Evolutionary conservation across 2,329 filamentous ascomycete species (phyloP).

Genomic region (Fusarium domesticum): DNA sequence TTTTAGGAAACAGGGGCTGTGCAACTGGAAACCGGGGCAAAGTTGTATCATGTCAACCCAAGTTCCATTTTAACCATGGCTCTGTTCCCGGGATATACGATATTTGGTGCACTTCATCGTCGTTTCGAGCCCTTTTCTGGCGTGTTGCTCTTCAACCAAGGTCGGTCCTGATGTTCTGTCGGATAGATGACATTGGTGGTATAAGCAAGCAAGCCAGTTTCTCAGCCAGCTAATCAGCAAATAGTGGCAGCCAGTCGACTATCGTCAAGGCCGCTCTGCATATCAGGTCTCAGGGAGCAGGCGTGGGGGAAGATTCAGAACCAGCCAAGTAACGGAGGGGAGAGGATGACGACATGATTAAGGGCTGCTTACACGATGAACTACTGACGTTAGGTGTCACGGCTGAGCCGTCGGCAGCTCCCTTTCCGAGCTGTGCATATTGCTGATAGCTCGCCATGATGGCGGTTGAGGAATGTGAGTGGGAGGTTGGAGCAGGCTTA

Average conservation of each 20-base stretch:
- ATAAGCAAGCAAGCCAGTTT: constrained; percentile 14
- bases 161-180: neutral
- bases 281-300: constrained; percentile 22
- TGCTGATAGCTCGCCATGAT: constrained; percentile 31
- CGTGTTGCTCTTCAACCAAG: neutral
- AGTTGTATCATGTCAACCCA: neutral
- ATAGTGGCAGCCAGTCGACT: constrained; percentile 9
- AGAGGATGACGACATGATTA: constrained; percentile 13
- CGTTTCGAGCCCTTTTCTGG: neutral
- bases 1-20: neutral
- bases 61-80: neutral
- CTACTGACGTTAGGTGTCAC: too few relatives aligned
- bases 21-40: neutral
- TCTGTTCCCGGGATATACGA: too few relatives aligned
- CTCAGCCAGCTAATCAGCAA: constrained; percentile 4
- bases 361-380: constrained; percentile 21
- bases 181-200: constrained; percentile 7
- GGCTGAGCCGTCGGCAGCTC: constrained; percentile 22
- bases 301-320: neutral
- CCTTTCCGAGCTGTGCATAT: constrained; percentile 28
- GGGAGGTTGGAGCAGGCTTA: too few relatives aligned
- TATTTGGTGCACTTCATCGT: too few relatives aligned
- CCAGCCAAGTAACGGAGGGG: neutral
- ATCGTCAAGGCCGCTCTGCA: constrained; percentile 18
- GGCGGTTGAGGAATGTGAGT: constrained; percentile 9